phyloP scores from a whole-genome alignment of 1,139 yeast genomes.

The Trichomonascaceae sp. region DNA sequence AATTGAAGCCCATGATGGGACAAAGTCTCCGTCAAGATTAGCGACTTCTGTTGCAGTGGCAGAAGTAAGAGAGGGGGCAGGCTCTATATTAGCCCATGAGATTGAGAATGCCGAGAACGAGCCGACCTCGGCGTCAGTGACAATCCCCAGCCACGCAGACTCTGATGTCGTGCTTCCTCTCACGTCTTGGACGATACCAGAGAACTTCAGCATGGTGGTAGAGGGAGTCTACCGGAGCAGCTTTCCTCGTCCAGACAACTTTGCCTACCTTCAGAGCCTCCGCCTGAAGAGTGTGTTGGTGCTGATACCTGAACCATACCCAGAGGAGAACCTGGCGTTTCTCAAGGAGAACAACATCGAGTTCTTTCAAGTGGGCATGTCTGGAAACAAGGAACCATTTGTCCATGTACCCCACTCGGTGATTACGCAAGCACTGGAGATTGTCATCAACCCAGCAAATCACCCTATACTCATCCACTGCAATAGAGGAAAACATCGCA shows the following conservation, averaged over 20 bases:
- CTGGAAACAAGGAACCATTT: constrained; percentile 58
- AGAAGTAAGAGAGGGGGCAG: no score
- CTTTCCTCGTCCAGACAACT: constrained; percentile 77
- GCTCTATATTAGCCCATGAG: no score
- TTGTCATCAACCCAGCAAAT: constrained; percentile 69
- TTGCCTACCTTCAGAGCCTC: constrained; percentile 49
- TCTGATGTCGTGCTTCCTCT: no score
- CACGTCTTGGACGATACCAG: constrained; percentile 37
- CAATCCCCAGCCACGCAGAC: no score
- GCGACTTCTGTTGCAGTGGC: no score
- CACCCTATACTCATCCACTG: constrained; percentile 91
- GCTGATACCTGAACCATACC: constrained; percentile 84
- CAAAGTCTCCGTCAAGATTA: no score
- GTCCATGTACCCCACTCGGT: constrained; percentile 48
- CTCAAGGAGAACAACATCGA: constrained; percentile 46
- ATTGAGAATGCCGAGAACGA: no score
- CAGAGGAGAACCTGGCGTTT: constrained; percentile 58
- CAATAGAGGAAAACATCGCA: constrained; percentile 90
- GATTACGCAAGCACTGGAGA: constrained; percentile 68
- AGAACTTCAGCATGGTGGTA: constrained; percentile 78
- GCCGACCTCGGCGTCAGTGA: no score
- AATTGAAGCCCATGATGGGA: no score
- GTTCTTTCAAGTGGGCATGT: constrained; percentile 79
- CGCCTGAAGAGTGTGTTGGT: constrained; percentile 65
- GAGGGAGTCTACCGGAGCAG: constrained; percentile 75